Evolutionary conservation across 2,329 filamentous ascomycete species (phyloP).

Genomic region (Teratosphaeria destructans): DNA sequence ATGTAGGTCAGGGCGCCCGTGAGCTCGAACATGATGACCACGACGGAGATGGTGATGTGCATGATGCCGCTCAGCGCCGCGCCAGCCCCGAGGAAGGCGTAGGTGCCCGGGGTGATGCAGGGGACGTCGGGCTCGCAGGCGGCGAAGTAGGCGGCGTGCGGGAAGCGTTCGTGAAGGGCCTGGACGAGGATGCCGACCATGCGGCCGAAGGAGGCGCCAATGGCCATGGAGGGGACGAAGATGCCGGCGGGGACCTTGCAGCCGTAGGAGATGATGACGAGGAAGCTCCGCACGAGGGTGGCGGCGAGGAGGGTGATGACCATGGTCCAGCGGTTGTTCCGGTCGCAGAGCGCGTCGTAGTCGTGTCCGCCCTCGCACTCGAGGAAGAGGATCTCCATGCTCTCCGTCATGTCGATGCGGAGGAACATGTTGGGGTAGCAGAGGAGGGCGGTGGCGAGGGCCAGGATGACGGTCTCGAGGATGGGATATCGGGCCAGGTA

Average conservation of each 20-base stretch:
- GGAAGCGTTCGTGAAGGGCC: slow-evolving; percentile 73
- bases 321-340: slow-evolving; percentile 63
- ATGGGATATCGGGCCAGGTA: slow-evolving; percentile 78
- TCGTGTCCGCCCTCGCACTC: slow-evolving; percentile 86
- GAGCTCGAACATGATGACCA: slow-evolving; percentile 98
- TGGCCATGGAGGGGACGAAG: slow-evolving; percentile 95
- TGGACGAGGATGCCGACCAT: slow-evolving; percentile 93
- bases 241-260: slow-evolving; percentile 97
- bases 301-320: slow-evolving; percentile 68
- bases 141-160: slow-evolving; percentile 72
- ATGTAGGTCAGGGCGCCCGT: slow-evolving; percentile 90
- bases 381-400: slow-evolving; percentile 94
- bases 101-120: slow-evolving; percentile 95
- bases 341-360: slow-evolving; percentile 82
- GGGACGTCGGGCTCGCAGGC: slow-evolving; percentile 83
- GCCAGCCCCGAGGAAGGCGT: slow-evolving; percentile 86
- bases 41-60: slow-evolving; percentile 93
- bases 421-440: slow-evolving; percentile 95
- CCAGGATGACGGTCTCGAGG: slow-evolving; percentile 74
- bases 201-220: slow-evolving; percentile 87
- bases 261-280: slow-evolving; percentile 93
- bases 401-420: slow-evolving; percentile 97
- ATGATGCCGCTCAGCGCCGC: slow-evolving; percentile 92
- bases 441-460: slow-evolving; percentile 74
- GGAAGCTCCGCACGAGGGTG: slow-evolving; percentile 66